Conservation (phyloP, 768 basidiomycete genomes). For the Suillus placidus region DNA sequence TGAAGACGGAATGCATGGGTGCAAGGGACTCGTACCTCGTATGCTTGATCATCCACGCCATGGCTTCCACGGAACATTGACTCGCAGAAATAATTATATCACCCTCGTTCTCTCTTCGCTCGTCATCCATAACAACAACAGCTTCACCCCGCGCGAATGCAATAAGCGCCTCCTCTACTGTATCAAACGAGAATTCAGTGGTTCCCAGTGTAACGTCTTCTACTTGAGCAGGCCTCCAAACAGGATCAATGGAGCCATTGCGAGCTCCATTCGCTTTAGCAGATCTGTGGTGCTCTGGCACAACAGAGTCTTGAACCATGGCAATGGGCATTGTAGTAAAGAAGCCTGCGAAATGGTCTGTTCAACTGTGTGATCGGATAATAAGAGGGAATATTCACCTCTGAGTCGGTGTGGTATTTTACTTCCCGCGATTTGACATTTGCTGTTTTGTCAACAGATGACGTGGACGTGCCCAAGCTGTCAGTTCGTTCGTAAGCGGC, state of each 20-base stretch:
- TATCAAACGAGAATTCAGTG: slow-evolving; percentile 68
- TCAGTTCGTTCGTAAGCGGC: background rate
- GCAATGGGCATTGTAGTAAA: slow-evolving; percentile 8
- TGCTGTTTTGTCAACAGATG: background rate
- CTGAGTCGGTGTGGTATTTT: background rate
- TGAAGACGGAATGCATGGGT: slow-evolving; percentile 8
- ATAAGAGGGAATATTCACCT: slow-evolving; percentile 2
- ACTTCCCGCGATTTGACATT: slow-evolving; percentile 2
- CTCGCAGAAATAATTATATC: slow-evolving; percentile 90
- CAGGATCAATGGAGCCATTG: background rate
- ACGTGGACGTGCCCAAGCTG: background rate
- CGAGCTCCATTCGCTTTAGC: background rate
- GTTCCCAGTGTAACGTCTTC: slow-evolving; percentile 27
- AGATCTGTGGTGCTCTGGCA: background rate
- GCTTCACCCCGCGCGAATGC: slow-evolving; percentile 85
- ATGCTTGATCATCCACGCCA: slow-evolving; percentile 99
- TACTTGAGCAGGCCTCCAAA: slow-evolving; percentile 28
- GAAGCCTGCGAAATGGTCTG: background rate
- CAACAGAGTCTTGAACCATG: background rate
- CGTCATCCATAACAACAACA: slow-evolving; percentile 97
- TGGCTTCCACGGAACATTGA: slow-evolving; percentile 89
- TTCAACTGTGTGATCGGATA: background rate
- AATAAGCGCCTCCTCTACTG: slow-evolving; percentile 75
- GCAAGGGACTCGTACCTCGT: slow-evolving; percentile 66
- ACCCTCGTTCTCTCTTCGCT: slow-evolving; percentile 94